phyloP scores from a whole-genome alignment of 2,329 filamentous ascomycete genomes.

The Xylariaceae sp. region DNA sequence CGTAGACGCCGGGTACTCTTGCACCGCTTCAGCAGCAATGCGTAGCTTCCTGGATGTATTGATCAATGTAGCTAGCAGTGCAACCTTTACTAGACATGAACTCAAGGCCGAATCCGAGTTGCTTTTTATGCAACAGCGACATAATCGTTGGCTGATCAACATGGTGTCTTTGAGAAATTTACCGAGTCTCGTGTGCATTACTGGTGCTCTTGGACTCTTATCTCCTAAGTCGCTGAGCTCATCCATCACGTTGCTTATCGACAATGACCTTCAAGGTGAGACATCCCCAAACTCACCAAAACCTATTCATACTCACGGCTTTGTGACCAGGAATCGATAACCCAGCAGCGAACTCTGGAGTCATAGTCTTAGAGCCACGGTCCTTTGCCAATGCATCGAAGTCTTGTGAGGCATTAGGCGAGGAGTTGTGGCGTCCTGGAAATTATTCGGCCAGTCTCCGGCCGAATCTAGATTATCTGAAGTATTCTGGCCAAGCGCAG shows the following conservation, averaged over 20 bases:
- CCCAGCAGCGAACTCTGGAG: conserved; percentile 29
- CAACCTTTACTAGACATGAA: too few species aligned
- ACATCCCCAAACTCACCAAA: background rate
- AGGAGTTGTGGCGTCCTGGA: conserved; percentile 36
- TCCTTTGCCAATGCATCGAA: conserved; percentile 27
- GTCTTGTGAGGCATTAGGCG: conserved; percentile 36
- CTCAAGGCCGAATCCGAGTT: too few species aligned
- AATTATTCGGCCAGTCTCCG: conserved; percentile 26
- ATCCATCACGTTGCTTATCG: conserved; percentile 35
- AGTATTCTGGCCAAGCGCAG: conserved; percentile 27
- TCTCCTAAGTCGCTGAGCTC: conserved; percentile 34
- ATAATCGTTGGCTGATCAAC: too few species aligned
- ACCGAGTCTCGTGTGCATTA: background rate
- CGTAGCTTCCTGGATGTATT: too few species aligned
- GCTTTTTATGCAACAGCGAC: too few species aligned
- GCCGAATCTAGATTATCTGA: conserved; percentile 34
- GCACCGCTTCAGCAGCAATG: too few species aligned
- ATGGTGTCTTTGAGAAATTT: too few species aligned
- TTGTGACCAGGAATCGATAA: conserved; percentile 29
- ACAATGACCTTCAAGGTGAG: conserved; percentile 40
- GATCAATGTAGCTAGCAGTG: too few species aligned
- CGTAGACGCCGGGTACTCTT: too few species aligned
- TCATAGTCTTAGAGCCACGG: conserved; percentile 33
- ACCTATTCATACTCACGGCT: background rate
- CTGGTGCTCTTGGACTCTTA: conserved; percentile 15